Evolutionary conservation across 768 basidiomycete genomes (phyloP).

Genomic region (Termitomyces sp.): DNA sequence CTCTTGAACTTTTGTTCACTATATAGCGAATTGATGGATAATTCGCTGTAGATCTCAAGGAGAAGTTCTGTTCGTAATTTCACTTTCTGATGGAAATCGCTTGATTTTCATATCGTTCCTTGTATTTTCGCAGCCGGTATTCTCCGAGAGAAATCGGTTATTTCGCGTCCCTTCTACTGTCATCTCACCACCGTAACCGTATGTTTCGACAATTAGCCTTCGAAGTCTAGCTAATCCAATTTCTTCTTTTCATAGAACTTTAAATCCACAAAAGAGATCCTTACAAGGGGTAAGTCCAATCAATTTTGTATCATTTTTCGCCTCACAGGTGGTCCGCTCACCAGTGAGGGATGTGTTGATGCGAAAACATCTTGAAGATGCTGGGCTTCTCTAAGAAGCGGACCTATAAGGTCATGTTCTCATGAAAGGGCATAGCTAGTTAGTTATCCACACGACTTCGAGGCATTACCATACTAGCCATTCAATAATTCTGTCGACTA

Average conservation of each 20-base stretch:
- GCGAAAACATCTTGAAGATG: constrained; percentile 40
- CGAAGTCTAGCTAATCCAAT: background rate
- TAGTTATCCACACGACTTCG: background rate
- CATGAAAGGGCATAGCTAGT: background rate
- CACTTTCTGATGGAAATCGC: background rate
- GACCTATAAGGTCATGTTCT: background rate
- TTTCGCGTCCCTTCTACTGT: constrained; percentile 55
- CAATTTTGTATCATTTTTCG: background rate
- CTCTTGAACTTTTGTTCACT: constrained; percentile 5
- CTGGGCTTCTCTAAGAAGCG: constrained; percentile 30
- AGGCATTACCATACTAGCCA: background rate
- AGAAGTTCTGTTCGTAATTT: constrained; percentile 42
- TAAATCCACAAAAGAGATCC: constrained; percentile 51
- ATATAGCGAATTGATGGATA: constrained; percentile 1
- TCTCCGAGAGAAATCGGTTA: constrained; percentile 40
- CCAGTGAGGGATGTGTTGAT: constrained; percentile 48
- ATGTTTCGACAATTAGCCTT: constrained; percentile 18
- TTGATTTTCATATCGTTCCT: background rate
- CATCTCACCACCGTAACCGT: constrained; percentile 72
- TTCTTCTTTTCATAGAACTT: constrained; percentile 43
- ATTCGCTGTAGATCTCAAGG: constrained; percentile 34
- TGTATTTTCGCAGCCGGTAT: constrained; percentile 34
- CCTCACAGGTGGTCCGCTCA: constrained; percentile 4
- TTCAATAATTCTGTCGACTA: constrained; percentile 4
- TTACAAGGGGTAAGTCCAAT: constrained; percentile 41